Conservation (phyloP, 108 stramenopile species). For the Pseudonitzschia delicatissima region DNA sequence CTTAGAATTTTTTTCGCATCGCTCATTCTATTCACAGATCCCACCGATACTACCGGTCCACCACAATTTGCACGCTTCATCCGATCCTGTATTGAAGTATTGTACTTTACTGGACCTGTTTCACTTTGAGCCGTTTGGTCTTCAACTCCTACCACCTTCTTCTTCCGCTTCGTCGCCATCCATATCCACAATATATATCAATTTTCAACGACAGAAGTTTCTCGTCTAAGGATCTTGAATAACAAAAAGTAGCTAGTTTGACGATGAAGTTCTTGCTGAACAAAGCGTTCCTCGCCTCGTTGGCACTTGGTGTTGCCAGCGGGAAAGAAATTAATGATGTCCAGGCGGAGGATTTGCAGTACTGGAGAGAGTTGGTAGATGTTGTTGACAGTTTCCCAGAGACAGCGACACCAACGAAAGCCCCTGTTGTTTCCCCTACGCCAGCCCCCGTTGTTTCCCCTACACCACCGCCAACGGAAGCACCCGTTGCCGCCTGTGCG, state of each 20-base stretch:
- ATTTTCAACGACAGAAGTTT: no score
- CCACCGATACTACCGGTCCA: no score
- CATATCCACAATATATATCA: neutral
- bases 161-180: no score
- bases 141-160: no score
- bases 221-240: neutral
- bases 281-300: conserved; percentile 5
- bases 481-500: conserved; percentile 7
- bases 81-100: no score
- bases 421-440: conserved; percentile 5
- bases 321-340: neutral
- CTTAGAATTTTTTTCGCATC: no score
- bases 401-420: neutral
- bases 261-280: conserved; percentile 12
- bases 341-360: conserved; percentile 8
- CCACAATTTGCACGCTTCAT: no score
- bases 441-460: conserved; percentile 2
- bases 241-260: neutral
- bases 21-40: no score
- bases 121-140: no score
- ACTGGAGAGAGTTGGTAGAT: conserved; percentile 13
- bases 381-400: neutral
- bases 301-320: neutral
- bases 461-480: conserved; percentile 18
- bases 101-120: no score